Percentiles rank a stretch among this genome's conserved stretches.
Evolutionary conservation across 805 yeast genomes (phyloP).

Genomic region (Nakazawaea populi): DNA sequence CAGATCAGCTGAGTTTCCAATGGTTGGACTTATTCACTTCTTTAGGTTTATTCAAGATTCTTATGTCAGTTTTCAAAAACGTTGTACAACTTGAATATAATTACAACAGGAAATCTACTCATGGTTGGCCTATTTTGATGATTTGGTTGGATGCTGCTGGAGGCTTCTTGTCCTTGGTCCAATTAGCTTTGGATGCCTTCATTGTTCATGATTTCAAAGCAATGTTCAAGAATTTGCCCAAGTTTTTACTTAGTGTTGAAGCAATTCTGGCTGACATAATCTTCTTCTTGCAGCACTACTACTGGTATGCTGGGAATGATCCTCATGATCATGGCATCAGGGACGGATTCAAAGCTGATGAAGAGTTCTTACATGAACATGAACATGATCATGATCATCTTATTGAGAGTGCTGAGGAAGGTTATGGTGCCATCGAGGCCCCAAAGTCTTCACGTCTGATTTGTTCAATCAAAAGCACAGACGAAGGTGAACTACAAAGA

Average conservation of each 20-base stretch:
- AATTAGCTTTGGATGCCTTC: slow-evolving; percentile 24
- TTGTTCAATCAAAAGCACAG: slow-evolving; percentile 9
- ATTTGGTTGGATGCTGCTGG: slow-evolving; percentile 27
- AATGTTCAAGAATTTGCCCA: slow-evolving; percentile 26
- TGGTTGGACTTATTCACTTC: slow-evolving; percentile 28
- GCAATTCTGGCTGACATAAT: slow-evolving; percentile 23
- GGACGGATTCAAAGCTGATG: slow-evolving; percentile 24
- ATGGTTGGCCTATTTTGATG: slow-evolving; percentile 32
- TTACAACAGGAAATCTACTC: slow-evolving; percentile 27
- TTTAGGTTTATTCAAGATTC: slow-evolving; percentile 25
- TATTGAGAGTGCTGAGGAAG: not conserved
- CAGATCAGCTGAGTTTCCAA: slow-evolving; percentile 15
- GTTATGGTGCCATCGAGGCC: not conserved
- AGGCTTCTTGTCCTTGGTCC: slow-evolving; percentile 23
- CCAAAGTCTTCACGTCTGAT: not conserved
- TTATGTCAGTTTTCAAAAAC: slow-evolving; percentile 28
- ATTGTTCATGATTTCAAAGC: slow-evolving; percentile 17
- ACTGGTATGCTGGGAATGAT: slow-evolving; percentile 21
- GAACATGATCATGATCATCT: slow-evolving; percentile 26
- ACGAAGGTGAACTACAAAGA: slow-evolving; percentile 9
- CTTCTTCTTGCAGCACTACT: slow-evolving; percentile 27
- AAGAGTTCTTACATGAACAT: slow-evolving; percentile 24
- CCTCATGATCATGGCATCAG: slow-evolving; percentile 18
- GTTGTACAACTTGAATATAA: slow-evolving; percentile 29
- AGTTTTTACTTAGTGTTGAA: slow-evolving; percentile 23